phyloP scores from a whole-genome alignment of 495 filamentous ascomycete species.

The Annulohypoxylon maeteangense region DNA sequence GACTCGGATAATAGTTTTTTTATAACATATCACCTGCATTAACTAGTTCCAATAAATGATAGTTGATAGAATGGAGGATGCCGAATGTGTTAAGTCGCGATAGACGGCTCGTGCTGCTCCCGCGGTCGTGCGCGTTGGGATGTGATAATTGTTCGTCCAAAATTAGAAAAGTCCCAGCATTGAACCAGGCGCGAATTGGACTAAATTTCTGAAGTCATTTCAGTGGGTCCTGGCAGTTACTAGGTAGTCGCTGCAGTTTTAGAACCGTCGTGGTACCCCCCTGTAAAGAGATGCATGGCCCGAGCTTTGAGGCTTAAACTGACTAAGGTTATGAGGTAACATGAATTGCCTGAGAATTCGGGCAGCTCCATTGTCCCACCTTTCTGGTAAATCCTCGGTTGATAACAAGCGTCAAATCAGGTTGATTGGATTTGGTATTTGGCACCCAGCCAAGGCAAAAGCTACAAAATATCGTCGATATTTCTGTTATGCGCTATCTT shows the following conservation, averaged over 20 bases:
- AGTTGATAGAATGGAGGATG: not conserved
- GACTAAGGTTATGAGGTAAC: not conserved
- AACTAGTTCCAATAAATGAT: not conserved
- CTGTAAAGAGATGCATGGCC: slow-evolving; percentile 1
- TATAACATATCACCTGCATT: slow-evolving; percentile 30
- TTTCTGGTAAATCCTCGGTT: slow-evolving; percentile 35
- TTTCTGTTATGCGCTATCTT: slow-evolving; percentile 7
- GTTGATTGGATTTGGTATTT: slow-evolving; percentile 29
- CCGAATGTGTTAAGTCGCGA: not conserved
- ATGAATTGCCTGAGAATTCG: not conserved
- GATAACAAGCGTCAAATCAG: slow-evolving; percentile 24
- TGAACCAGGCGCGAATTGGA: slow-evolving; percentile 22
- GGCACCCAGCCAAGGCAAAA: not conserved
- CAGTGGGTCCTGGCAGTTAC: slow-evolving; percentile 23
- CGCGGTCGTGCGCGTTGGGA: slow-evolving; percentile 23
- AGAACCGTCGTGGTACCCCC: not conserved
- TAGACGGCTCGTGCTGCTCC: not conserved
- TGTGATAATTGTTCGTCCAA: slow-evolving; percentile 21
- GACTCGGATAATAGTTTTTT: slow-evolving; percentile 16
- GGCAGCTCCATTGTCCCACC: not conserved
- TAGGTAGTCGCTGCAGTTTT: slow-evolving; percentile 20
- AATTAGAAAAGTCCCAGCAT: slow-evolving; percentile 27
- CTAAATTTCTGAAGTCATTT: slow-evolving; percentile 34
- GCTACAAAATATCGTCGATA: not conserved
- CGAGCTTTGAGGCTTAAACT: slow-evolving; percentile 26